Base-by-base conservation (phyloP, 139 green algal genomes). In the Axilococcus clingmanii region DNA sequence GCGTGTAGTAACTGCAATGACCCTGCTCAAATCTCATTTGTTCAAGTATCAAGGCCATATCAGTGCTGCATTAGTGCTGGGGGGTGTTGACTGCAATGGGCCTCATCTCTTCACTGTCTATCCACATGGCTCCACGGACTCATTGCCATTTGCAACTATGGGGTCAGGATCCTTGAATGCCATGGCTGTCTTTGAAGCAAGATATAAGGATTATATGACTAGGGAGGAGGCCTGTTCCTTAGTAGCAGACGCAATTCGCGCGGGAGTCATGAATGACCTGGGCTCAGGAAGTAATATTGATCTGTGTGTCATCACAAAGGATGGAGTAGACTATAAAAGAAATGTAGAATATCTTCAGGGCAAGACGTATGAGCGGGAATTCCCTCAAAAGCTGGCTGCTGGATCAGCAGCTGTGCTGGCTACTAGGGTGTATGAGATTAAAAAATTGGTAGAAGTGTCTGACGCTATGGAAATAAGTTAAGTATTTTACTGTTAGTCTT, bases 41-140 rank as follows among this genome's bases (percentile, higher is more conserved):
- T 97, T 98, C 83, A 79, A 71, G 62, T 96, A 99, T 66, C 93
- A 99, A 56, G 93, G 93, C 1, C 78, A 99, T 54, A 79, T 99
- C 7, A 81, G 69, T 34, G 92, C 92, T 9, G 92, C 92, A 27
- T 74, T 99, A 9, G 85, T 99, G 16, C 76, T 99, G 24, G 92
- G 92, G 9, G 92, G 92, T 12, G 74, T 92, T 12, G 92, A 99
- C 61, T 55, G 89, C 47, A 83, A 85, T 16, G 92, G 92, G 3
- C 87, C 92, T 7, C 92, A 99, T 66, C 71, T 99, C 2, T 91
- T 94, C 75, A 95, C 91, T 2, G 83, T 94, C 28, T 98, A 95
- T 72, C 93, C 93, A 8, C 93, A 99, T 63, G 93, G 93, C 15
- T 97, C 89, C 38, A 96, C 91, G 5, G 93, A 99, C 66, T 70